Evolutionary conservation across 352 stramenopile species (phyloP), one percentile per base, ranked within the genome.

Genomic region (Aphanomyces stellatus): DNA sequence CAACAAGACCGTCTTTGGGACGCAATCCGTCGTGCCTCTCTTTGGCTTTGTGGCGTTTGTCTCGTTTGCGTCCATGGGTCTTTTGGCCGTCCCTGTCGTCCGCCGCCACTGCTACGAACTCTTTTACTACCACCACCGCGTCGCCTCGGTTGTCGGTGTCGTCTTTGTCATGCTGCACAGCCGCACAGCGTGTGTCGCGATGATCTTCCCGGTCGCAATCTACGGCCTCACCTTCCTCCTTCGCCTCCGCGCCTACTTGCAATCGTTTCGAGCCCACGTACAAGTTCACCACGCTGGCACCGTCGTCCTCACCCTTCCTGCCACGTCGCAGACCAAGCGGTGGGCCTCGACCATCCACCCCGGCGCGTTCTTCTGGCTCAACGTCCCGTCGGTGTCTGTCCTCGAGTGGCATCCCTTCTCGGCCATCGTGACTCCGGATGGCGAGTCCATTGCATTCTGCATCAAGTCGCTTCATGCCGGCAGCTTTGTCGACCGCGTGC

Each of bases 361-460:
- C 28, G 79, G 75, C n/a, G 85, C 84, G 69, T 93, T 88, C 77
- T 93, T 88, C 63, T 81, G 84, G 46, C 64, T 93, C 25, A 76
- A 78, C 31, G 65, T 90, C 1, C 80, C 85, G n/a, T 74, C 80
- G 7, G 71, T 91, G 30, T 90, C 81, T 40, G 53, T 51, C 8
- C 74, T 79, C 5, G 67, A 93, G 66, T 93, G 85, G 82, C 85
- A 93, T 40, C 85, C 82, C 53, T 93, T 93, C 72, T 90, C 82
- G 4, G 81, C 85, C 2, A 79, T 93, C 37, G 81, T 89, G 57
- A 88, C 79, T 2, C 72, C 79, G 1, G 75, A 88, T 19, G 79
- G 81, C 46, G 78, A 90, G 40, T 90, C 85, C 30, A 78, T 93
- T 42, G 85, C 78, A 19, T 93, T 93, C 35, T 87, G 75, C 53